Evolutionary conservation across 345 rosid species (phyloP).

Genomic region (Noccaea bulbosa): DNA sequence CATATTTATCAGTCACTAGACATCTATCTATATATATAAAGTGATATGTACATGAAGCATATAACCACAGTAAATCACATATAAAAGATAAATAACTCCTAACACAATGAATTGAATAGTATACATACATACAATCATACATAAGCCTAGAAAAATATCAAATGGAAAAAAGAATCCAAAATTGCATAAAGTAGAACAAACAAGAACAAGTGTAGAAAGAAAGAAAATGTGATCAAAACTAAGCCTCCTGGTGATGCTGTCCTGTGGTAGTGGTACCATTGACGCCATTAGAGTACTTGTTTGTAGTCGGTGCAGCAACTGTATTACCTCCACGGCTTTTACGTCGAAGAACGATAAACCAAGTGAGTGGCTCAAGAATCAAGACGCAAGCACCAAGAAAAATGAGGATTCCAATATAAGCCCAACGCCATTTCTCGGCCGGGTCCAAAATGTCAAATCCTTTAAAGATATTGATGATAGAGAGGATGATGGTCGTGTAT

Average conservation of each 20-base stretch:
- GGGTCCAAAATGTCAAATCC: slow-evolving; percentile 72
- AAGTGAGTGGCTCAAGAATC: slow-evolving; percentile 69
- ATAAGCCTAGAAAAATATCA: slow-evolving; percentile 31
- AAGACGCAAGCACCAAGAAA: slow-evolving; percentile 55
- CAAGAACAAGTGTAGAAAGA: slow-evolving; percentile 11
- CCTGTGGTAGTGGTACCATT: slow-evolving; percentile 49
- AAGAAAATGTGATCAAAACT: slow-evolving; percentile 21
- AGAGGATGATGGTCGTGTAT: slow-evolving; percentile 59
- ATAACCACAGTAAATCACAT: not conserved
- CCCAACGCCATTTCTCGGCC: slow-evolving; percentile 58
- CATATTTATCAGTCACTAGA: too few species aligned
- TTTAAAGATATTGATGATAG: slow-evolving; percentile 67
- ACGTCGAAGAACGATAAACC: slow-evolving; percentile 69
- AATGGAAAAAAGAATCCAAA: slow-evolving; percentile 30
- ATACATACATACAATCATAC: slow-evolving; percentile 16
- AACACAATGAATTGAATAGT: slow-evolving; percentile 38
- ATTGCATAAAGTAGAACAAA: slow-evolving; percentile 25
- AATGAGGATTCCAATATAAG: slow-evolving; percentile 60
- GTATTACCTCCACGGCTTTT: slow-evolving; percentile 48
- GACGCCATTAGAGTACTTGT: slow-evolving; percentile 42
- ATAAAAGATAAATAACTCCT: slow-evolving; percentile 16
- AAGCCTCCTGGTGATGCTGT: slow-evolving; percentile 42
- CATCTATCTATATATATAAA: too few species aligned
- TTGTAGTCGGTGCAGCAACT: slow-evolving; percentile 34
- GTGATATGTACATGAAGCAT: not conserved